phyloP scores from a whole-genome alignment of 768 basidiomycete genomes.

The Scleroderma citrinum region DNA sequence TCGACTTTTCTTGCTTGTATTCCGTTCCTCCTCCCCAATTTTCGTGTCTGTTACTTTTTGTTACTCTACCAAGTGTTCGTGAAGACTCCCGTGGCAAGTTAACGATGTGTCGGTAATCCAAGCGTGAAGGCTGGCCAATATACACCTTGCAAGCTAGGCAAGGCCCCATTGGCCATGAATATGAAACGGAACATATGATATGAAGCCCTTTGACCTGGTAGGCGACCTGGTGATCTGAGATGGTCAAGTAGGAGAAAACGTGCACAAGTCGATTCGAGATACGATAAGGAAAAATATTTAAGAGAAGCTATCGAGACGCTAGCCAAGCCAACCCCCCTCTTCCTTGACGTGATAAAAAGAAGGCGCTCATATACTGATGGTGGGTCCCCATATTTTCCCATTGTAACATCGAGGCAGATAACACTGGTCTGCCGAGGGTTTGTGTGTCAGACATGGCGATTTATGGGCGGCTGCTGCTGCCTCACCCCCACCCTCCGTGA shows the following conservation, averaged over 20 bases:
- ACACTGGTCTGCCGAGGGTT: conserved; percentile 1
- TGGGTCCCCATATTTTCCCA: not conserved
- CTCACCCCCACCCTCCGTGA: not conserved
- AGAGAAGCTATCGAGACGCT: not conserved
- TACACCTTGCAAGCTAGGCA: conserved; percentile 12
- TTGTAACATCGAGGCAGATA: not conserved
- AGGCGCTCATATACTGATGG: no score
- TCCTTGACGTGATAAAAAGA: not conserved
- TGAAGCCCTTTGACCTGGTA: not conserved
- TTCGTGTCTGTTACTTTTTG: conserved; percentile 44
- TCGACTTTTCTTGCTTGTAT: conserved; percentile 48
- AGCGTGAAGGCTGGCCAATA: conserved; percentile 27
- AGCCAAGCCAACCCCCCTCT: not conserved
- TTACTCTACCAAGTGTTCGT: conserved; percentile 36
- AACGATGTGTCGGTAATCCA: conserved; percentile 33
- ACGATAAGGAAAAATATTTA: not conserved
- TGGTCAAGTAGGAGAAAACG: not conserved
- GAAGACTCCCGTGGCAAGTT: conserved; percentile 35
- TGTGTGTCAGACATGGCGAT: not conserved
- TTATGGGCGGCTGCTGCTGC: not conserved
- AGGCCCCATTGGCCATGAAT: conserved; percentile 7
- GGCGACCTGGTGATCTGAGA: not conserved
- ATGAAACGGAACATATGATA: conserved; percentile 5
- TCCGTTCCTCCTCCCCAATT: conserved; percentile 26
- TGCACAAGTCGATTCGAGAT: not conserved